Base-by-base conservation (phyloP, 768 basidiomycete species). In the Boletus tylopilopsis region DNA sequence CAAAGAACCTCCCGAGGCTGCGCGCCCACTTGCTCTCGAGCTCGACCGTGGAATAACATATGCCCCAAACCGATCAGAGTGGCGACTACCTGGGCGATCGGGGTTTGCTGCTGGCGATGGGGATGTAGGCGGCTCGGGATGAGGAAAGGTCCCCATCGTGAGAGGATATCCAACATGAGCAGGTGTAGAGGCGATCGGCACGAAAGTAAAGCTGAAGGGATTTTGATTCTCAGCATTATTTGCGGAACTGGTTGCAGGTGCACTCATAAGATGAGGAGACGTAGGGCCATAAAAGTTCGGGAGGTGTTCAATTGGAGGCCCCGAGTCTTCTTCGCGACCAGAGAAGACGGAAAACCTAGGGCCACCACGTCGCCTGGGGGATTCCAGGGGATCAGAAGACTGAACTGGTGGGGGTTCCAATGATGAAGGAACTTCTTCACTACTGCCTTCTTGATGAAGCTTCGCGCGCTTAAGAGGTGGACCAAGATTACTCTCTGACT, bases 401-500 rank as follows among this genome's bases (percentile, higher is more conserved):
- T 54, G 51, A 54, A 38, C 52, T 60, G 57, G 51, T 16, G 51
- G 34, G 39, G 42, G 47, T 51, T 49, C 47, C 9, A 42, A 49
- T 10, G 36, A 54, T 25, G 54, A 45, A 41, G 56, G 22, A 3
- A 21, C 27, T n/a, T 45, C 54, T 25, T 60, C 48, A n/a, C 50
- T 49, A 39, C 52, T 50, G 47, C 63, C 50, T 69, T 58, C 64
- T 41, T 60, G 60, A 23, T 62, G 57, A 23, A 69, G 49, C 46
- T 70, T 84, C 4, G 71, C 61, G 22, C 80, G 76, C 59, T 88
- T 88, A 56, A 77, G 80, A 39, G 61, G 68, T 8, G 77, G 80
- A 23, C 71, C 47, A 18, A 72, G 71, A 42, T 59, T 63, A 43
- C 61, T 70, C n/a, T 69, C 67, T 10, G 68, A 58, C 47, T 74